Conservation (phyloP, 192 early-diverging fungal genomes). For the Gigaspora rosea region DNA sequence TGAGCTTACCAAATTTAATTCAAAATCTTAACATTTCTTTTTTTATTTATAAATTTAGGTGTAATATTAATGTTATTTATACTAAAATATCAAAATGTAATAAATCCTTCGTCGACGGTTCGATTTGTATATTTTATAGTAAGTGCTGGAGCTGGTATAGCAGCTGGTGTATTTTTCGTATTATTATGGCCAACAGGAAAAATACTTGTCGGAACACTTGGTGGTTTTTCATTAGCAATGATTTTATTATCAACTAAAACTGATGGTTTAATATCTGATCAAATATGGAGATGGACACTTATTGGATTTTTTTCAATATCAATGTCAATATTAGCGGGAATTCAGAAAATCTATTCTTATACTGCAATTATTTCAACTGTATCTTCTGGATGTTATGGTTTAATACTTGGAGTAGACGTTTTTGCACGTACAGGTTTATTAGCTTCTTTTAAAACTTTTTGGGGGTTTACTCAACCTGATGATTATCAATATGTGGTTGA, state of each 20-base stretch:
- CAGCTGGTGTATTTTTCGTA: slow-evolving; percentile 19
- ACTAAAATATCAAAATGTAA: slow-evolving; percentile 28
- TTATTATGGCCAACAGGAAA: slow-evolving; percentile 24
- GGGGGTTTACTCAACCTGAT: slow-evolving; percentile 12
- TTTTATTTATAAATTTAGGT: slow-evolving; percentile 18
- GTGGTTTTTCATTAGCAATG: slow-evolving; percentile 10
- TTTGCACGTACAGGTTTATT: slow-evolving; percentile 10
- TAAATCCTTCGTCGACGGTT: not conserved
- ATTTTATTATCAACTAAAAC: slow-evolving; percentile 3
- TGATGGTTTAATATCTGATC: slow-evolving; percentile 19
- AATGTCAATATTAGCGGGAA: not conserved
- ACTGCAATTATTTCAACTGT: slow-evolving; percentile 22
- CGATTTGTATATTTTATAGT: slow-evolving; percentile 28
- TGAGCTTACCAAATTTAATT: not conserved
- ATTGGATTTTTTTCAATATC: slow-evolving; percentile 6
- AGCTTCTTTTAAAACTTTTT: slow-evolving; percentile 23
- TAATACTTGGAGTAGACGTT: slow-evolving; percentile 20
- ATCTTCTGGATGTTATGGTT: not conserved
- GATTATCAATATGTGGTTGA: slow-evolving; percentile 19
- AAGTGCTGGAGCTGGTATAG: not conserved
- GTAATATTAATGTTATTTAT: slow-evolving; percentile 25
- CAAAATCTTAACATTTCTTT: no score
- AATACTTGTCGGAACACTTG: slow-evolving; percentile 25
- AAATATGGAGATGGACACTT: slow-evolving; percentile 5
- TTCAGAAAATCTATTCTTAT: slow-evolving; percentile 14